Evolutionary conservation across 495 filamentous ascomycete species (phyloP), one percentile per base, ranked within the genome.

Genomic region (Podospora australis): DNA sequence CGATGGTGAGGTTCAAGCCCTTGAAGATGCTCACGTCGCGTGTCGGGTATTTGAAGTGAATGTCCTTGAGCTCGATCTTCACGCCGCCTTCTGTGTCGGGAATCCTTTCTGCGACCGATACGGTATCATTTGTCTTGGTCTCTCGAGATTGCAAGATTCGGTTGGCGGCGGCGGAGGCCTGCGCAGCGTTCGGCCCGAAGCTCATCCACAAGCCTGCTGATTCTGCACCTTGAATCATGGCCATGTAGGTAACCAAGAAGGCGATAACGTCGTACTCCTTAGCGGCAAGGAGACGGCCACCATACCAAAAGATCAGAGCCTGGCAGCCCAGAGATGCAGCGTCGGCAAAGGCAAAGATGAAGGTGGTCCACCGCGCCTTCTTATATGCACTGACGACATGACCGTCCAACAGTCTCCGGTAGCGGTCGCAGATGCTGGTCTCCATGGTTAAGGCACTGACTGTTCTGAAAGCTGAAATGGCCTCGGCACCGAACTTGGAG

Each of bases 41-140:
- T 2, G 72, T 78, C 0, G 77, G 68, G 49, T 87, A 87, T 47
- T 68, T 71, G 58, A 86, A 86, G 34, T 75, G 54, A 1, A 86
- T 64, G 30, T 80, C 62, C 34, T 67, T 51, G n/a, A 86, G 66
- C 39, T 76, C 71, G 41, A 86, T 77, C 46, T 67, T 64, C 28
- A 71, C 67, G 4, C 73, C 78, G 8, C 72, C 72, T 8, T 66
- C 64, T 6, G 60, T 65, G 42, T 68, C 63, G 6, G 63, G 56
- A 22, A 74, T 48, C n/a, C 45, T 44, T 21, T 64, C 54, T 6
- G 47, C 13, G 2, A 24, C 20, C 2, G 56, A 53, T 21, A 48
- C 47, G n/a, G 4, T 21, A 50, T 69, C 58, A 5, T 32, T 39
- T 46, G 60, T 46, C 34, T 50, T 49, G 44, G 47, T 57, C 36